Evolutionary conservation across 306 rosid genomes (phyloP).

Genomic region (Cicer yamashitae): DNA sequence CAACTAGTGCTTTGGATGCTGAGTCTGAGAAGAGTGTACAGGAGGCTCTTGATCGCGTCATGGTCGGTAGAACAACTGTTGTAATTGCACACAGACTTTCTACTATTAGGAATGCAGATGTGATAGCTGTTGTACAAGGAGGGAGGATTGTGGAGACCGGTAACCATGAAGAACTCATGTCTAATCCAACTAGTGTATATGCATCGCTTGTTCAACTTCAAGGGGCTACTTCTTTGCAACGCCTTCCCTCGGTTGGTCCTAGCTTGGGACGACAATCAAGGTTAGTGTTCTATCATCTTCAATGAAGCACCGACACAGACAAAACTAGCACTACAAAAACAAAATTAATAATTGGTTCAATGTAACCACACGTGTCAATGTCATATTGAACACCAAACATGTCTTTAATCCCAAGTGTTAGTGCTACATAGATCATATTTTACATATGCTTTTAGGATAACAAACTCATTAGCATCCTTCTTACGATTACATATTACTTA

Average conservation of each 20-base stretch:
- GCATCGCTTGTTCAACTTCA: constrained; percentile 84
- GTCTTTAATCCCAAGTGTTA: too few species aligned
- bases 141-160: constrained; percentile 94
- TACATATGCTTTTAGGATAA: constrained; percentile 3
- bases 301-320: too few species aligned
- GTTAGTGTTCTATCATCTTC: constrained; percentile 40
- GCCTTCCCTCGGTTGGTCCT: constrained; percentile 62
- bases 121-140: constrained; percentile 81
- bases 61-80: constrained; percentile 95
- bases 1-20: constrained; percentile 92
- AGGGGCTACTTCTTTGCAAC: constrained; percentile 70
- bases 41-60: constrained; percentile 95
- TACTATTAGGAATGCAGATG: constrained; percentile 84
- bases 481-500: constrained; percentile 16
- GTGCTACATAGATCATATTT: neutral
- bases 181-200: constrained; percentile 73
- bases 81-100: constrained; percentile 94
- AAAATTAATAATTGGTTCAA: too few species aligned
- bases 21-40: constrained; percentile 98
- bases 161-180: constrained; percentile 84
- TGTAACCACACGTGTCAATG: too few species aligned
- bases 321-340: too few species aligned
- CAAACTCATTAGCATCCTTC: constrained; percentile 4
- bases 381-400: too few species aligned
- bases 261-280: constrained; percentile 66